phyloP scores from a whole-genome alignment of 1,284 basidiomycete species.

The Cutaneotrichosporon cyanovorans region DNA sequence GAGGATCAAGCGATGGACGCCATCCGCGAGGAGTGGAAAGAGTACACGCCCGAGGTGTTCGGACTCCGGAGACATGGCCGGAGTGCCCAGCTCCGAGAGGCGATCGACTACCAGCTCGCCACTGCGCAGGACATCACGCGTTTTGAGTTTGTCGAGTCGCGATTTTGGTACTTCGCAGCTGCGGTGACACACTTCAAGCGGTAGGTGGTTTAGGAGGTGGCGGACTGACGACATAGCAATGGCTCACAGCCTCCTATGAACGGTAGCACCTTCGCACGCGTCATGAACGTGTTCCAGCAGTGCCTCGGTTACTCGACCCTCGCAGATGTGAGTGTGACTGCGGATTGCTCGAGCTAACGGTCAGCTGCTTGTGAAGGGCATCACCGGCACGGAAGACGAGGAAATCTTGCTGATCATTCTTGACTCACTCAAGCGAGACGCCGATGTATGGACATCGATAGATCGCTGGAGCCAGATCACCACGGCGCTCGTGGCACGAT shows the following conservation, averaged over 20 bases:
- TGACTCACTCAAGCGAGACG: conserved; percentile 35
- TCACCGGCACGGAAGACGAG: conserved; percentile 29
- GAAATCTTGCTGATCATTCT: conserved; percentile 35
- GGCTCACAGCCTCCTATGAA: conserved; percentile 27
- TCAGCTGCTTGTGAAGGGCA: conserved; percentile 30
- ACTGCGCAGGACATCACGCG: conserved; percentile 24
- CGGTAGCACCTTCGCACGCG: conserved; percentile 33
- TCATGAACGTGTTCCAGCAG: conserved; percentile 33
- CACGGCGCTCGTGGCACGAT: conserved; percentile 32
- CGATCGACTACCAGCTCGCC: conserved; percentile 29
- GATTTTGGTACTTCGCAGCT: conserved; percentile 34
- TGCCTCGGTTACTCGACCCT: conserved; percentile 35
- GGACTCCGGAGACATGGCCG: conserved; percentile 26
- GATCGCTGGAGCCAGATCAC: conserved; percentile 37
- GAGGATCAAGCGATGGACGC: conserved; percentile 25
- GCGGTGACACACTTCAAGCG: conserved; percentile 23
- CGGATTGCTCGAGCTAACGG: conserved; percentile 8
- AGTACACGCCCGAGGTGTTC: conserved; percentile 41
- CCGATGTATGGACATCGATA: conserved; percentile 41
- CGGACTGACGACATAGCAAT: conserved; percentile 14
- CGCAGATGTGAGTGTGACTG: conserved; percentile 25
- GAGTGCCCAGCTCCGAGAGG: conserved; percentile 22
- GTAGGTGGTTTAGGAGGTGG: conserved; percentile 6
- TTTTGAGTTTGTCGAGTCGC: conserved; percentile 33
- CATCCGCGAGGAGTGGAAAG: conserved; percentile 33